Conservation (phyloP, 352 stramenopile genomes). For the Globisporangium echinulatum region DNA sequence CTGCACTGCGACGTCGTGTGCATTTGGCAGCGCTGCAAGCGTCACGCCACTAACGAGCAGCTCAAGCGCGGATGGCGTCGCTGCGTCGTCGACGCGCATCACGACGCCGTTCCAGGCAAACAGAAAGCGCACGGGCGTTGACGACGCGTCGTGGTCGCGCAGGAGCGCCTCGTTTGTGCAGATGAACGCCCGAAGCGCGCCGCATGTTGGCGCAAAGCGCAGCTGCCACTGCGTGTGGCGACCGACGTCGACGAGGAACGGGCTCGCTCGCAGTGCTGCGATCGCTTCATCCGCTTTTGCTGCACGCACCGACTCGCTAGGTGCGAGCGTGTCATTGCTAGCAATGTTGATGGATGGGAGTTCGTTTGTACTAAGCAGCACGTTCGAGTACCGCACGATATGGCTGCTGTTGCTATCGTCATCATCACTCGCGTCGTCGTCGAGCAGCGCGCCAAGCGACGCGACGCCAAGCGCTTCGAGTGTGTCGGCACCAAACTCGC, state of each 20-base stretch:
- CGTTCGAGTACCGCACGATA: conserved; percentile 34
- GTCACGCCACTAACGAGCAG: conserved; percentile 5
- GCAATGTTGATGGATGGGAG: neutral
- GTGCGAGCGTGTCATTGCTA: conserved; percentile 1
- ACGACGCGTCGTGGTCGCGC: conserved; percentile 58
- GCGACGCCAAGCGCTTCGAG: conserved; percentile 1
- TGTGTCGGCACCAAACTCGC: conserved; percentile 11
- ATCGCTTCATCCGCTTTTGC: conserved; percentile 38
- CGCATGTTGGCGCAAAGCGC: conserved; percentile 52
- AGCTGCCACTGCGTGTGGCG: conserved; percentile 52
- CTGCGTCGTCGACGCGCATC: conserved; percentile 50
- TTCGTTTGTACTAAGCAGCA: conserved; percentile 11
- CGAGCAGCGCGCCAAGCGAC: conserved; percentile 8
- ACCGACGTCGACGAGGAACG: conserved; percentile 57
- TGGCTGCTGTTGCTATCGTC: conserved; percentile 1
- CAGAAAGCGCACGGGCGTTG: conserved; percentile 42
- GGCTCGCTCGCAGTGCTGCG: conserved; percentile 38
- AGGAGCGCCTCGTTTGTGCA: conserved; percentile 78
- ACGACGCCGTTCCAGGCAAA: conserved; percentile 56
- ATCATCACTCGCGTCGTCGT: conserved; percentile 3
- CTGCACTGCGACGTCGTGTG: conserved; percentile 33
- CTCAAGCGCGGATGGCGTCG: conserved; percentile 47
- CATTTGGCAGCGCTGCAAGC: neutral
- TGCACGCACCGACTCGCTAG: conserved; percentile 43
- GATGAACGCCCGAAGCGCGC: conserved; percentile 59